Percentiles rank a stretch among this genome's conserved stretches.
Evolutionary conservation across 176 grass and related monocot genomes (phyloP).

Genomic region (Musa acuminata): DNA sequence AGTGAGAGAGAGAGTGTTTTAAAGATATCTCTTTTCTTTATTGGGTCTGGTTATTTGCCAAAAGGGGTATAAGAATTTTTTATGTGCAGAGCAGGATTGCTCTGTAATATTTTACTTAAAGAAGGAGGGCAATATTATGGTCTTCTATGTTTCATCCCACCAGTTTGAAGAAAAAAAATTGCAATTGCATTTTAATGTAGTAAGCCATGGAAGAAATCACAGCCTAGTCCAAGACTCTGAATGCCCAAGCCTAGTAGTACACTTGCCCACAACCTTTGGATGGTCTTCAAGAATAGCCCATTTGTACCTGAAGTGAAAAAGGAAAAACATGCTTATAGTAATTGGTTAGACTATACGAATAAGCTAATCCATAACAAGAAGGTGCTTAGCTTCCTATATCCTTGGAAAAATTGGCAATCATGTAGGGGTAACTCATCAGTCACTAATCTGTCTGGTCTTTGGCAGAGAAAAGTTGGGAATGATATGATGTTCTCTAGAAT

Average conservation of each 20-base stretch:
- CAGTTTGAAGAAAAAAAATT: background rate
- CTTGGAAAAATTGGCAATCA: background rate
- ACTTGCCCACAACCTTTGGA: slow-evolving; percentile 40
- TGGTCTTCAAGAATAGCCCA: slow-evolving; percentile 33
- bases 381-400: background rate
- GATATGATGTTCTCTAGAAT: too few species aligned
- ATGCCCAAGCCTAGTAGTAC: slow-evolving; percentile 57
- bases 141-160: background rate
- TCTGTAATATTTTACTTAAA: too few species aligned
- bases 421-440: background rate
- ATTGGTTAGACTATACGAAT: background rate
- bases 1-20: too few species aligned
- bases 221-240: slow-evolving; percentile 45
- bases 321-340: background rate
- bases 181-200: slow-evolving; percentile 30
- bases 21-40: too few species aligned
- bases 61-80: too few species aligned
- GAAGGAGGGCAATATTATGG: too few species aligned
- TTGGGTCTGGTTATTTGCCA: too few species aligned
- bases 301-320: slow-evolving; percentile 55
- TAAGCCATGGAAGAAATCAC: slow-evolving; percentile 77
- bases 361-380: background rate
- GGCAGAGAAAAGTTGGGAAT: too few species aligned
- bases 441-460: too few species aligned
- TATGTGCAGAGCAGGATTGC: too few species aligned